Percentiles rank a stretch among this genome's conserved stretches.
Conservation (phyloP, 2,329 filamentous ascomycete species). For the Penicillium hordei region DNA sequence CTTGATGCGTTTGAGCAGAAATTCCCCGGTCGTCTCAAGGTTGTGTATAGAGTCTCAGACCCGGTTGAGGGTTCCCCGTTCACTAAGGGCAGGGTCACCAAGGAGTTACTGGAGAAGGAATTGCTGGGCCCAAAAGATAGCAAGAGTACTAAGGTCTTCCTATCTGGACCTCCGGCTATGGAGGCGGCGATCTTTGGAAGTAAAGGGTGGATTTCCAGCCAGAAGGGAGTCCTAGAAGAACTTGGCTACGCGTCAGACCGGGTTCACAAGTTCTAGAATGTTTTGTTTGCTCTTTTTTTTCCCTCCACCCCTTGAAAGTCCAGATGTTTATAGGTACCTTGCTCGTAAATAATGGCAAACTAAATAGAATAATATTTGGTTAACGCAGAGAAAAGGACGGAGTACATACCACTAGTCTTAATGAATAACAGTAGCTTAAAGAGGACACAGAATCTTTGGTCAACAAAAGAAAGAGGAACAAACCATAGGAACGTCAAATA, state of each 20-base stretch:
- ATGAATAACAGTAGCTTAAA: too few relatives aligned
- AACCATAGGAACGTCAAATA: background rate
- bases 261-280: background rate
- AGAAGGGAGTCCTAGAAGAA: background rate
- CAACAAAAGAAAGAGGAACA: background rate
- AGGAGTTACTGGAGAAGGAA: background rate
- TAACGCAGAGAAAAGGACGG: background rate
- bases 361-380: background rate
- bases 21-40: background rate
- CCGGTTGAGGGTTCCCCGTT: background rate
- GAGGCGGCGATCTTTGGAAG: background rate
- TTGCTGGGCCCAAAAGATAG: background rate
- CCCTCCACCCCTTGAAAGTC: background rate
- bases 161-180: background rate
- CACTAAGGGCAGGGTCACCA: background rate
- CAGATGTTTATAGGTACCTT: background rate
- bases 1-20: background rate
- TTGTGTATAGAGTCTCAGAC: background rate
- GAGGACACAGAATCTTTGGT: background rate
- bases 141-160: background rate
- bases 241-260: background rate
- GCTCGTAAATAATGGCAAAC: background rate
- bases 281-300: background rate
- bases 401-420: background rate
- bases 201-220: background rate